These are phyloP conservation scores for Oenanthe sinensis DNA, from an alignment of 129 eudicot species.

Conservation along the genomic window DNA sequence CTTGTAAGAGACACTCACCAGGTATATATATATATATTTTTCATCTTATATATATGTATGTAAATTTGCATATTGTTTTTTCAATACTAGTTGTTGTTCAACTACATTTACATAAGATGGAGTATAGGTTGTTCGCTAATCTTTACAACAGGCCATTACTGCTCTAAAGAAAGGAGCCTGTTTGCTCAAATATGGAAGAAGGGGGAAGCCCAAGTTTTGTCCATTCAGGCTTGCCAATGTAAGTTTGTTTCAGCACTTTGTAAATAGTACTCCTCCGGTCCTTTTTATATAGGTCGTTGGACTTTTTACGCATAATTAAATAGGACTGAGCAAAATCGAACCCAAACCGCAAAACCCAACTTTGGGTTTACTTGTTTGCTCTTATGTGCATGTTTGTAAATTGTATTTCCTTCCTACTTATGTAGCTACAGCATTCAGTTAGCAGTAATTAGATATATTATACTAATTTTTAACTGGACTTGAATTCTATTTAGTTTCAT, in stretches of 20 bases:
- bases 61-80: neutral
- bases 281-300: no score
- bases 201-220: conserved; percentile 90
- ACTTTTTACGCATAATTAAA: no score
- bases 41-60: conserved; percentile 22
- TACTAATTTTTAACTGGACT: neutral
- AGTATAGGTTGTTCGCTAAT: conserved; percentile 22
- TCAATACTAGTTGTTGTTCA: neutral
- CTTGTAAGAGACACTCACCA: conserved; percentile 83
- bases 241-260: conserved; percentile 11
- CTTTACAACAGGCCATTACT: conserved; percentile 80
- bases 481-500: neutral
- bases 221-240: conserved; percentile 95
- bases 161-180: conserved; percentile 92
- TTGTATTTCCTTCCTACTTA: neutral
- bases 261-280: no score
- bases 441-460: neutral
- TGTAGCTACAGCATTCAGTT: neutral
- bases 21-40: conserved; percentile 22
- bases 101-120: no score
- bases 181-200: conserved; percentile 91
- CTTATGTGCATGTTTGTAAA: conserved; percentile 9
- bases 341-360: neutral
- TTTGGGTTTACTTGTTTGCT: neutral
- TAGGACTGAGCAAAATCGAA: no score